Evolutionary conservation across 805 yeast genomes (phyloP).

Genomic region (Kodamaea hsintzibuensis): DNA sequence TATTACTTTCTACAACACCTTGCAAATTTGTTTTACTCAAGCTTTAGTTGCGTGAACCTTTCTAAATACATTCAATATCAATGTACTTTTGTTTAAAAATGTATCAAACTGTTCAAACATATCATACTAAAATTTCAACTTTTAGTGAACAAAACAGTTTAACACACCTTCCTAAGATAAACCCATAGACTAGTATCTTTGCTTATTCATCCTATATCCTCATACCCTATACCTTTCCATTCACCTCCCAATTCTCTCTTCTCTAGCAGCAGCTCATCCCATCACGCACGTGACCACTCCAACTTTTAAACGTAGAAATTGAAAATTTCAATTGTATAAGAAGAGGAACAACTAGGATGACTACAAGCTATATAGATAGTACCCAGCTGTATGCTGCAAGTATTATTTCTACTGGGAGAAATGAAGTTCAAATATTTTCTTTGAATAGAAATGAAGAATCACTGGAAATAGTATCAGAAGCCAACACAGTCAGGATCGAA

Average conservation of each 20-base stretch:
- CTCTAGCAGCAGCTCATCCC: background rate
- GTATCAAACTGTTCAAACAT: too few species aligned
- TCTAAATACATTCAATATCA: too few species aligned
- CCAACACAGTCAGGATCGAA: constrained; percentile 32
- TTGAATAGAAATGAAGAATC: constrained; percentile 1
- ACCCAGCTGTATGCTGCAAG: constrained; percentile 36
- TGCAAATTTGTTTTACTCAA: too few species aligned
- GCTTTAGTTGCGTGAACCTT: too few species aligned
- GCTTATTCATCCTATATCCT: too few species aligned
- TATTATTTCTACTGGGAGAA: constrained; percentile 43
- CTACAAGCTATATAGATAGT: constrained; percentile 23
- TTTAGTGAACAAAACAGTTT: too few species aligned
- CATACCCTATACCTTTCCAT: too few species aligned
- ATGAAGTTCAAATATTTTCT: constrained; percentile 46
- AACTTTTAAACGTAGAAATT: background rate
- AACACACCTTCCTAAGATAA: too few species aligned
- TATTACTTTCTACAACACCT: too few species aligned
- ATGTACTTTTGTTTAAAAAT: too few species aligned
- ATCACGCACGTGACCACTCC: background rate
- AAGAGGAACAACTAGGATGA: constrained; percentile 1
- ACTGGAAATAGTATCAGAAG: constrained; percentile 13
- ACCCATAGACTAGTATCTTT: too few species aligned
- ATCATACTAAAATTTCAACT: too few species aligned
- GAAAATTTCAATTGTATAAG: background rate
- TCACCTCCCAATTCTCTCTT: background rate